Conservation (phyloP, 2,329 filamentous ascomycete species). For the Aspergillus flavus region DNA sequence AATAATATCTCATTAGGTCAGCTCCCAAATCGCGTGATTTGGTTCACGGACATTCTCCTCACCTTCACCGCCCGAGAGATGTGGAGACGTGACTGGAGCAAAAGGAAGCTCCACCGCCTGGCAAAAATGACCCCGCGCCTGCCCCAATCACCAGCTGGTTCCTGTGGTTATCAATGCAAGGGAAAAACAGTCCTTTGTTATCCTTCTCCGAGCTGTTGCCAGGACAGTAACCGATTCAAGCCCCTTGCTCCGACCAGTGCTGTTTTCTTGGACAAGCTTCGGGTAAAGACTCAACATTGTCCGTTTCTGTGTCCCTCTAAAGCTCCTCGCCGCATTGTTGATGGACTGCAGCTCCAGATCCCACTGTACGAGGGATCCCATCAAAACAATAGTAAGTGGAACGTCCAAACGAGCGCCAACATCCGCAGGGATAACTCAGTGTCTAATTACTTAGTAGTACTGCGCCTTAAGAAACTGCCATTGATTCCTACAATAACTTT, state of each 20-base stretch:
- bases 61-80: conserved; percentile 16
- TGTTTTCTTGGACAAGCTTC: not conserved
- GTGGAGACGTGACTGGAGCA: conserved; percentile 1
- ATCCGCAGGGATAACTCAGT: not conserved
- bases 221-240: not conserved
- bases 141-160: conserved; percentile 23
- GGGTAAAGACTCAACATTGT: not conserved
- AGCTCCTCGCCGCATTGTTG: conserved; percentile 1
- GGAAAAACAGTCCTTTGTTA: conserved; percentile 11
- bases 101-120: conserved; percentile 27
- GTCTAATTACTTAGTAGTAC: conserved; percentile 11
- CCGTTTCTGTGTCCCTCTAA: not conserved
- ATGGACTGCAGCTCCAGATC: conserved; percentile 2
- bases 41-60: not conserved
- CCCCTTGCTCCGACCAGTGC: not conserved
- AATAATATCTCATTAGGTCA: no score
- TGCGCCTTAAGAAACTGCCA: conserved; percentile 6
- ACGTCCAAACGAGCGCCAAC: not conserved
- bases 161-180: conserved; percentile 10
- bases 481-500: conserved; percentile 6
- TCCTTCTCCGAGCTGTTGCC: conserved; percentile 3
- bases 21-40: not conserved
- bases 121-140: conserved; percentile 37
- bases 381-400: conserved; percentile 21
- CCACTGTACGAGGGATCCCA: conserved; percentile 12